Conservation (phyloP, 306 rosid genomes). For the Luffa acutangula region DNA sequence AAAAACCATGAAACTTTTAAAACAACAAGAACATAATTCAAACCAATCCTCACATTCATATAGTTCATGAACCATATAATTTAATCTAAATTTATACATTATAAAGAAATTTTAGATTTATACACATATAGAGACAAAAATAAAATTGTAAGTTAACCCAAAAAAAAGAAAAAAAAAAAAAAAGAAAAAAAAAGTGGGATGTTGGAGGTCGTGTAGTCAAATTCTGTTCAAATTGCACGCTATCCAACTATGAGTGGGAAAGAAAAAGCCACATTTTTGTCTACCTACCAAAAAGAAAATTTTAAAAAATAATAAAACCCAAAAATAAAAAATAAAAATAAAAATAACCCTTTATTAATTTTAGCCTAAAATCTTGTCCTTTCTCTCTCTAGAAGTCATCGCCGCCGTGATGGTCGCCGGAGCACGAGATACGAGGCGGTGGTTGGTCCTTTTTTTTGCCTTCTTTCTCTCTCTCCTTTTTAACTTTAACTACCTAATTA, state of each 20-base stretch:
- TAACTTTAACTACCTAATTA: slow-evolving; percentile 24
- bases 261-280: background rate
- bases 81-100: too few relatives aligned
- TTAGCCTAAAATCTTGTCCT: slow-evolving; percentile 30
- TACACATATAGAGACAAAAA: too few relatives aligned
- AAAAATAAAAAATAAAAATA: background rate
- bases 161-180: too few relatives aligned
- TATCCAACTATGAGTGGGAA: background rate
- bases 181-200: background rate
- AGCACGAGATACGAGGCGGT: slow-evolving; percentile 34
- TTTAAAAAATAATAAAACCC: background rate
- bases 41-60: too few relatives aligned
- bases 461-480: background rate
- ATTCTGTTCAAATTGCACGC: slow-evolving; percentile 1
- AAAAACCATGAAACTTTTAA: too few relatives aligned
- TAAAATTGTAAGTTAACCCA: too few relatives aligned
- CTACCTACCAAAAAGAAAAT: background rate
- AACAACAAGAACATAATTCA: too few relatives aligned
- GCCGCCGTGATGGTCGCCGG: slow-evolving; percentile 56
- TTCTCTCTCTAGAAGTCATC: slow-evolving; percentile 23
- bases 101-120: too few relatives aligned
- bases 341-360: background rate
- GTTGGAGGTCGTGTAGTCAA: slow-evolving; percentile 8
- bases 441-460: slow-evolving; percentile 14
- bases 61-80: too few relatives aligned